Percentiles rank a stretch among this genome's conserved stretches.
Conservation (phyloP, 352 stramenopile genomes). For the Phytophthora citricola region DNA sequence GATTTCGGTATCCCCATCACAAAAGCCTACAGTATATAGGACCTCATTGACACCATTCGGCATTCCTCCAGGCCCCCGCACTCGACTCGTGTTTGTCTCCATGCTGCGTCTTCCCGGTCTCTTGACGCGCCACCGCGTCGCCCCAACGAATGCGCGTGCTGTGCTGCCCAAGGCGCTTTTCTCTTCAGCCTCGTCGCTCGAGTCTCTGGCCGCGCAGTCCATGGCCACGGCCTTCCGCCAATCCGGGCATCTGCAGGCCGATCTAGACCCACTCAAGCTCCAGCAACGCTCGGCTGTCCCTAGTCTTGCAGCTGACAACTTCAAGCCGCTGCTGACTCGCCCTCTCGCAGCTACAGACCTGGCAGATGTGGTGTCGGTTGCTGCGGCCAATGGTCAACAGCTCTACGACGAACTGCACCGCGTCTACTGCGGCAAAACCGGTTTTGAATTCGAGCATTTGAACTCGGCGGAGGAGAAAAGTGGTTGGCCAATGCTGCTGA, state of each 20-base stretch:
- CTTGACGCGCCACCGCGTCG: slow-evolving; percentile 32
- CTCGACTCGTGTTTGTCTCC: not conserved
- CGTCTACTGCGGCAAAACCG: slow-evolving; percentile 82
- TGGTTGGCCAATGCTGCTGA: slow-evolving; percentile 73
- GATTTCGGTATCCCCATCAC: slow-evolving; percentile 30
- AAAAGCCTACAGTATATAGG: not conserved
- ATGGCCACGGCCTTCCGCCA: slow-evolving; percentile 81
- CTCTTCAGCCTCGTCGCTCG: slow-evolving; percentile 54
- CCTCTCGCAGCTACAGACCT: slow-evolving; percentile 32
- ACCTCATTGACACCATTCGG: slow-evolving; percentile 27
- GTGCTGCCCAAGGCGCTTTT: slow-evolving; percentile 26
- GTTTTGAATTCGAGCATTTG: slow-evolving; percentile 85
- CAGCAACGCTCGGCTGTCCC: slow-evolving; percentile 39
- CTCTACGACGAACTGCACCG: slow-evolving; percentile 67
- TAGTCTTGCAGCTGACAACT: slow-evolving; percentile 52
- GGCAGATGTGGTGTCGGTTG: slow-evolving; percentile 26
- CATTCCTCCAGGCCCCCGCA: slow-evolving; percentile 10
- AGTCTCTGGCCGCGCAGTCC: slow-evolving; percentile 66
- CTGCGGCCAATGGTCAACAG: slow-evolving; percentile 43
- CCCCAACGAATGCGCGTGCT: slow-evolving; percentile 25
- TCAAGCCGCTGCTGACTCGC: slow-evolving; percentile 55
- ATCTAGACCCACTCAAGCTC: slow-evolving; percentile 72
- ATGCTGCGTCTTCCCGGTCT: slow-evolving; percentile 70
- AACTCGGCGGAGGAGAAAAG: slow-evolving; percentile 63
- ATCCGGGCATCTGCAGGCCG: slow-evolving; percentile 77